These are phyloP conservation scores for Picea mariana DNA, from an alignment of 83 land plant genomes.

Conservation along the genomic window DNA sequence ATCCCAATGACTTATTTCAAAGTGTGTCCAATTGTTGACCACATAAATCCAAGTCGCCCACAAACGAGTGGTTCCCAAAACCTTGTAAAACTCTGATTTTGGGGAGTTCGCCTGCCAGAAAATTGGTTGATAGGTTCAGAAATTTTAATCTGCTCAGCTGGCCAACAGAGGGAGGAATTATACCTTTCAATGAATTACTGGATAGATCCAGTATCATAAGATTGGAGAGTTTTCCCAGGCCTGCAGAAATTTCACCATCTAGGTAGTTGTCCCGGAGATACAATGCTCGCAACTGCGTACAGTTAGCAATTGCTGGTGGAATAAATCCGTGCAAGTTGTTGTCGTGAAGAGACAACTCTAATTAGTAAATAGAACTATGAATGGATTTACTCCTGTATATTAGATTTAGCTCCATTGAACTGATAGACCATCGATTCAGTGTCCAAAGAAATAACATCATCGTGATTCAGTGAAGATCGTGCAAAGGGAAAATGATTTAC, in stretches of 20 bases:
- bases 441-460: too few species aligned
- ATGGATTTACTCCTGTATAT: too few species aligned
- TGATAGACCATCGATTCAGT: too few species aligned
- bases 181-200: slow-evolving; percentile 48
- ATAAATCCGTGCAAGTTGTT: slow-evolving; percentile 72
- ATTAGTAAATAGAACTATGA: too few species aligned
- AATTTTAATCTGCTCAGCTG: slow-evolving; percentile 37
- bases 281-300: too few species aligned
- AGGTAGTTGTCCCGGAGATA: slow-evolving; percentile 15
- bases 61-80: slow-evolving; percentile 49
- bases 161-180: slow-evolving; percentile 39
- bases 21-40: slow-evolving; percentile 69
- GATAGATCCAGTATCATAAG: slow-evolving; percentile 79
- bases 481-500: too few species aligned
- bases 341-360: slow-evolving; percentile 48
- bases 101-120: slow-evolving; percentile 81
- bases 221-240: slow-evolving; percentile 57
- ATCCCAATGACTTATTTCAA: slow-evolving; percentile 58
- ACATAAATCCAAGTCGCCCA: slow-evolving; percentile 79
- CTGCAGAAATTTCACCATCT: slow-evolving; percentile 69
- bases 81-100: slow-evolving; percentile 38
- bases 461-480: too few species aligned
- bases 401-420: too few species aligned
- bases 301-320: slow-evolving; percentile 33
- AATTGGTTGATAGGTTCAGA: slow-evolving; percentile 80